These are phyloP conservation scores for Aspergillus leporis DNA, from an alignment of 495 filamentous ascomycete genomes.

Conservation along the genomic window DNA sequence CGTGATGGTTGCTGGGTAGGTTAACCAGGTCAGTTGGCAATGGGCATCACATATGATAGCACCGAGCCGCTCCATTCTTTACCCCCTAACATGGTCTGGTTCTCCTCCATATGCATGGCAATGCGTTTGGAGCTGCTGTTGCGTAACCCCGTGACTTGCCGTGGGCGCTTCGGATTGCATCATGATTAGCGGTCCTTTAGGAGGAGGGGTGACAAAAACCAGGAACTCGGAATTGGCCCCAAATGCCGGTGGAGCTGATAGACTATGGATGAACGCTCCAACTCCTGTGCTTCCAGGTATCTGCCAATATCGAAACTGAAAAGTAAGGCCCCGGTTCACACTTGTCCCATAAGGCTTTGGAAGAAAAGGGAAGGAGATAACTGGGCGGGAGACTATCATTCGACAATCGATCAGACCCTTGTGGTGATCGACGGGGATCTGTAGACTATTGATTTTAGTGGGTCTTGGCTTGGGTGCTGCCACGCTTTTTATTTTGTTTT, in stretches of 20 bases:
- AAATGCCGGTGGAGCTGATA: slow-evolving; percentile 5
- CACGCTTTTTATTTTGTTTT: slow-evolving; percentile 26
- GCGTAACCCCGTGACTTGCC: slow-evolving; percentile 28
- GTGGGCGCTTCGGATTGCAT: slow-evolving; percentile 21
- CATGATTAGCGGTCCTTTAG: slow-evolving; percentile 16
- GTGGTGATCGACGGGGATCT: slow-evolving; percentile 47
- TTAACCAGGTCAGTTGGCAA: neutral
- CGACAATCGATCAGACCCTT: slow-evolving; percentile 32
- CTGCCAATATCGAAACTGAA: neutral
- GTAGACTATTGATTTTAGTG: slow-evolving; percentile 50
- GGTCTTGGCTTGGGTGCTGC: slow-evolving; percentile 38
- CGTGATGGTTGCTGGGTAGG: neutral
- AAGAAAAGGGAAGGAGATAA: slow-evolving; percentile 2
- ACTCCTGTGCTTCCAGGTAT: neutral
- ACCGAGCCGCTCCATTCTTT: slow-evolving; percentile 8
- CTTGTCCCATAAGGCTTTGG: slow-evolving; percentile 10
- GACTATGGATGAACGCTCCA: slow-evolving; percentile 1
- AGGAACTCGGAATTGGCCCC: slow-evolving; percentile 8
- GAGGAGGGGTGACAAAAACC: neutral
- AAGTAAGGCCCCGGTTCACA: neutral
- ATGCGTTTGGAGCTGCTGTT: slow-evolving; percentile 20
- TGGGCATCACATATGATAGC: slow-evolving; percentile 20
- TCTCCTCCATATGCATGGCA: slow-evolving; percentile 19
- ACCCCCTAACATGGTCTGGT: slow-evolving; percentile 23
- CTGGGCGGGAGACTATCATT: slow-evolving; percentile 19